Evolutionary conservation across 345 rosid species (phyloP).

Genomic region (Geranium brycei): DNA sequence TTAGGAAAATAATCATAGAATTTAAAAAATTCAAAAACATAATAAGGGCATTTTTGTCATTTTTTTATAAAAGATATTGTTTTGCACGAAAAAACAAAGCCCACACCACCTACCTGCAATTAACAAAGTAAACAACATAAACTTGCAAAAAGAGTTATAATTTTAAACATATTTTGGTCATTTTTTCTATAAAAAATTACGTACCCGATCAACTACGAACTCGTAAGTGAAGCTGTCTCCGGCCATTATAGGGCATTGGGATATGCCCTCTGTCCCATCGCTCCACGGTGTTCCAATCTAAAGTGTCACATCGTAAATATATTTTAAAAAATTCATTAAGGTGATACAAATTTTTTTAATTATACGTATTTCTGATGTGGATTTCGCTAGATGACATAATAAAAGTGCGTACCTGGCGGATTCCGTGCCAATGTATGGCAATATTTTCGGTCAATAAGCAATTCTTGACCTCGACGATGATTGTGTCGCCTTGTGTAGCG

Average conservation of each 20-base stretch:
- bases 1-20: too few species aligned
- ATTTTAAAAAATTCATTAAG: not conserved
- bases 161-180: too few species aligned
- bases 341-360: too few species aligned
- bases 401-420: constrained; percentile 31
- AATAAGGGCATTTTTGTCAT: too few species aligned
- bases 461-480: constrained; percentile 61
- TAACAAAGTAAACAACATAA: too few species aligned
- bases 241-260: constrained; percentile 62
- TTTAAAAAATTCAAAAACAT: too few species aligned
- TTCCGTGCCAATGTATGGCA: constrained; percentile 76
- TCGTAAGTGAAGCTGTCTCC: constrained; percentile 49
- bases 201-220: constrained; percentile 62
- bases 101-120: too few species aligned
- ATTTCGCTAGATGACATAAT: not conserved
- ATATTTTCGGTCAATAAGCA: constrained; percentile 44
- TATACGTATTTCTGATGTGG: not conserved
- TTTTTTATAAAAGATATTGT: too few species aligned
- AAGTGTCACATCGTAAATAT: not conserved
- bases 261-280: constrained; percentile 59
- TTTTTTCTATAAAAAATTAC: too few species aligned
- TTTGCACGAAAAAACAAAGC: too few species aligned
- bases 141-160: too few species aligned
- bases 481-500: constrained; percentile 53
- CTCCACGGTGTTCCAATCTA: constrained; percentile 67